phyloP scores from a whole-genome alignment of 768 basidiomycete genomes.

The Clathrus columnatus region DNA sequence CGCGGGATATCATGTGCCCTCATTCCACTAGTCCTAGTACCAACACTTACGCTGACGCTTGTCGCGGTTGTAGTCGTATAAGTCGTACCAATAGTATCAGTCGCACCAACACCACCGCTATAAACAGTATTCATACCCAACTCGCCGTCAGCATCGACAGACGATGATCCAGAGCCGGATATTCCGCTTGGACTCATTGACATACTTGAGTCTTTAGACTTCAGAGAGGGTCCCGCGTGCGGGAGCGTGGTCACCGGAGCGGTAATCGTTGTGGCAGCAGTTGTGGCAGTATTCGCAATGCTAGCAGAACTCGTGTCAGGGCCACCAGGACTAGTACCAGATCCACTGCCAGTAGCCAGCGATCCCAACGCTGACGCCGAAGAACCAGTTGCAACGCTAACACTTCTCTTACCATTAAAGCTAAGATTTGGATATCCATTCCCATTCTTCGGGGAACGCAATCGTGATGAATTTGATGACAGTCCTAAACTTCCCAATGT shows the following conservation, averaged over 20 bases:
- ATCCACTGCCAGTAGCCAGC: constrained; percentile 25
- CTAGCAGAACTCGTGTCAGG: constrained; percentile 39
- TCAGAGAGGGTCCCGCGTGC: constrained; percentile 45
- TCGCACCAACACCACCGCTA: neutral
- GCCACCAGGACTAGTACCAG: constrained; percentile 19
- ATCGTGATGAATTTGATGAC: neutral
- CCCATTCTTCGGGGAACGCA: neutral
- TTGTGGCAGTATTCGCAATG: constrained; percentile 34
- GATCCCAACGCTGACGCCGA: constrained; percentile 24
- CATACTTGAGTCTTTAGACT: constrained; percentile 69
- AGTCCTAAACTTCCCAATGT: neutral
- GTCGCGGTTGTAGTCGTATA: neutral
- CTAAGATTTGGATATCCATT: neutral
- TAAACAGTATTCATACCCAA: neutral
- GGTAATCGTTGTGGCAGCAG: constrained; percentile 45
- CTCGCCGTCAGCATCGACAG: constrained; percentile 53
- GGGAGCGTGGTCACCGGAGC: constrained; percentile 53
- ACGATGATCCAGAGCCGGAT: constrained; percentile 44
- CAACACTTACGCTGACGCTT: neutral
- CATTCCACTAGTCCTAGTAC: neutral
- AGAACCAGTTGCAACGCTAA: neutral
- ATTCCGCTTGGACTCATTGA: constrained; percentile 48
- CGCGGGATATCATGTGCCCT: neutral
- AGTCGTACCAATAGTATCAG: neutral
- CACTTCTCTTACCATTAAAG: neutral